A percentile compares a stretch with the other conserved stretches of the same genome.
These are phyloP conservation scores for Pelargonium nanum DNA, from an alignment of 345 rosid genomes.

Conservation along the genomic window DNA sequence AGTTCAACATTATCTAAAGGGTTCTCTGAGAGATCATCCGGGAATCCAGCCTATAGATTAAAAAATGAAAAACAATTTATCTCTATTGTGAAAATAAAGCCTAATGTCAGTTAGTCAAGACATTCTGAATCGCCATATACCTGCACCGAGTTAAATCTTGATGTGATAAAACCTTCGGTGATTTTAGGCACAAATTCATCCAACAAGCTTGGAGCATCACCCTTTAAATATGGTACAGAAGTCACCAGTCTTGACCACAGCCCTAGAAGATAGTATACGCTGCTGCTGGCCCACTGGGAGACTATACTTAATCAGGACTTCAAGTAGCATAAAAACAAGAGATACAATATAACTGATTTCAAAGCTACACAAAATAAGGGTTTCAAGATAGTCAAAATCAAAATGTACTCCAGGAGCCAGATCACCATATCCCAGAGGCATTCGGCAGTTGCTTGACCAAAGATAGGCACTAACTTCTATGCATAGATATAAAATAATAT, in stretches of 20 bases:
- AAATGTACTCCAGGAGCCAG: too few relatives aligned
- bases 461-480: too few relatives aligned
- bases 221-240: conserved; percentile 89
- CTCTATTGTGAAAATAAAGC: not conserved
- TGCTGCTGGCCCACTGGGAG: conserved; percentile 97
- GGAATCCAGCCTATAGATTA: conserved; percentile 53
- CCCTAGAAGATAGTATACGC: conserved; percentile 93
- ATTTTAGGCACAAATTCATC: conserved; percentile 98
- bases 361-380: not conserved
- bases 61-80: conserved; percentile 3
- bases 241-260: conserved; percentile 93
- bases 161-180: conserved; percentile 85
- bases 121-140: conserved; percentile 26
- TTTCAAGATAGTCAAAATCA: too few relatives aligned
- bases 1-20: conserved; percentile 95
- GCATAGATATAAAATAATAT: too few relatives aligned
- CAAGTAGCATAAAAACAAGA: conserved; percentile 5
- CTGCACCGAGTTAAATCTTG: conserved; percentile 95
- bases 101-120: not conserved
- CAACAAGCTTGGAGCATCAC: conserved; percentile 93
- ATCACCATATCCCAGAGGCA: too few relatives aligned
- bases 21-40: conserved; percentile 76
- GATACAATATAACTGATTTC: not conserved
- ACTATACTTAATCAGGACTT: conserved; percentile 13
- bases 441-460: too few relatives aligned